Evolutionary conservation across 371 early-diverging fungal species (phyloP).

Genomic region (Lichtheimia hyalospora): DNA sequence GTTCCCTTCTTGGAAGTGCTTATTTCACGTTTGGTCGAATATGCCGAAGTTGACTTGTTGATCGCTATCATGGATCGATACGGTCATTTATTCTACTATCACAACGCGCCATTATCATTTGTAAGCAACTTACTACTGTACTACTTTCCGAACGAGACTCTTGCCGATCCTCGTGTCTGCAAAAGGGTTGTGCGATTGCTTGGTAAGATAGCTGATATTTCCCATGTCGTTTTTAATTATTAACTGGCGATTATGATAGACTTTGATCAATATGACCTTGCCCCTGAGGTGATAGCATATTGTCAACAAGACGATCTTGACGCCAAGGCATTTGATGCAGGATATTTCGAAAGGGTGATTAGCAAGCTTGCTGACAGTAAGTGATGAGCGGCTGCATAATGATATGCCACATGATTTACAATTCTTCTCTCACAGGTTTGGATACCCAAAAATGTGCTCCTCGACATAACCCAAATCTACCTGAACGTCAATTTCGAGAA

Average conservation of each 20-base stretch:
- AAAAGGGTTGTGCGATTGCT: conserved; percentile 67
- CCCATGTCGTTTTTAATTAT: background rate
- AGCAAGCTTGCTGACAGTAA: conserved; percentile 56
- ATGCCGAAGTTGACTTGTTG: conserved; percentile 60
- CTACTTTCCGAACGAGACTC: conserved; percentile 63
- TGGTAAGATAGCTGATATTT: conserved; percentile 27
- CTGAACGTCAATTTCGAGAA: conserved; percentile 80
- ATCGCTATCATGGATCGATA: conserved; percentile 63
- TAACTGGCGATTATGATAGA: conserved; percentile 23
- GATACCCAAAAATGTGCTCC: conserved; percentile 61
- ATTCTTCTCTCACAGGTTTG: conserved; percentile 30
- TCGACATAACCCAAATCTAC: conserved; percentile 52
- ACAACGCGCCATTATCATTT: conserved; percentile 69
- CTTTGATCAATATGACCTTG: conserved; percentile 58
- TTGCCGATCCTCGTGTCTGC: conserved; percentile 57
- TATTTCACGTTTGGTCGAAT: conserved; percentile 71
- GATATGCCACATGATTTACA: conserved; percentile 12
- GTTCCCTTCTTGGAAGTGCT: conserved; percentile 67
- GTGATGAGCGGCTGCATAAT: conserved; percentile 16
- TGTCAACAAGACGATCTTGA: conserved; percentile 30
- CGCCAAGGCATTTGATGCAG: conserved; percentile 48
- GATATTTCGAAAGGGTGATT: conserved; percentile 58
- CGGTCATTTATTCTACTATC: conserved; percentile 68
- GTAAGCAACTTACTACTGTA: conserved; percentile 67
- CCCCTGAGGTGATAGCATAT: conserved; percentile 50